Evolutionary conservation across 805 yeast species (phyloP).

Genomic region (Sugiyamaella qingdaonensis): DNA sequence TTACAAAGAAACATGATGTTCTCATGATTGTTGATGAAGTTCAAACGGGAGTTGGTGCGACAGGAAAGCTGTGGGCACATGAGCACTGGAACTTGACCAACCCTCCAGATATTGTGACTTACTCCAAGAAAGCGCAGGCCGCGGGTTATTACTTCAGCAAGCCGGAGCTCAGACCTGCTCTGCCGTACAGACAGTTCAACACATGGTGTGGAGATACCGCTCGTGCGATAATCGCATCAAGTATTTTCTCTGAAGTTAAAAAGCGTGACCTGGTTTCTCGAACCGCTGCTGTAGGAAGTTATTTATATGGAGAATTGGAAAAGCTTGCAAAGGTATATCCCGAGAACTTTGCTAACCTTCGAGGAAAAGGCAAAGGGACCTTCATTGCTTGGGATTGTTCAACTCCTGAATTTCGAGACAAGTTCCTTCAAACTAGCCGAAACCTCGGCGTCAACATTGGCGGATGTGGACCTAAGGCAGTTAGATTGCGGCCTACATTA

Average conservation of each 20-base stretch:
- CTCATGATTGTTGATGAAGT: constrained; percentile 80
- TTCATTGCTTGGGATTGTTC: constrained; percentile 78
- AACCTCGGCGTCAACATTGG: constrained; percentile 72
- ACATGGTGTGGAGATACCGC: constrained; percentile 95
- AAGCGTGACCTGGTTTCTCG: constrained; percentile 55
- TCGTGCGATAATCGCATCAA: constrained; percentile 67
- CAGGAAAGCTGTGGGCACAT: constrained; percentile 84
- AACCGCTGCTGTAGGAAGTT: constrained; percentile 61
- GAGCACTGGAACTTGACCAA: constrained; percentile 74
- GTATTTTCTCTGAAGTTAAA: constrained; percentile 62
- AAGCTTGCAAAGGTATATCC: constrained; percentile 57
- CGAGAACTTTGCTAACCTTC: constrained; percentile 46
- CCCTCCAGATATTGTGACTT: constrained; percentile 80
- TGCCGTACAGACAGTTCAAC: constrained; percentile 86
- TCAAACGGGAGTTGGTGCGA: constrained; percentile 87
- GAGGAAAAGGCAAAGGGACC: constrained; percentile 74
- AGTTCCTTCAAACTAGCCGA: constrained; percentile 57
- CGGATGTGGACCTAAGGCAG: constrained; percentile 75
- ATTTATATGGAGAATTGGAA: constrained; percentile 55
- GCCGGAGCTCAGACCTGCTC: constrained; percentile 66
- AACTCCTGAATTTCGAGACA: constrained; percentile 52
- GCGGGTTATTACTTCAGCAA: constrained; percentile 83
- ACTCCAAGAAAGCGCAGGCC: constrained; percentile 84
- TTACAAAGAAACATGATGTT: constrained; percentile 66
- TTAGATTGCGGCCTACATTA: constrained; percentile 77